Evolutionary conservation across 129 eudicot species (phyloP).

Genomic region (Escallonia herrerae): DNA sequence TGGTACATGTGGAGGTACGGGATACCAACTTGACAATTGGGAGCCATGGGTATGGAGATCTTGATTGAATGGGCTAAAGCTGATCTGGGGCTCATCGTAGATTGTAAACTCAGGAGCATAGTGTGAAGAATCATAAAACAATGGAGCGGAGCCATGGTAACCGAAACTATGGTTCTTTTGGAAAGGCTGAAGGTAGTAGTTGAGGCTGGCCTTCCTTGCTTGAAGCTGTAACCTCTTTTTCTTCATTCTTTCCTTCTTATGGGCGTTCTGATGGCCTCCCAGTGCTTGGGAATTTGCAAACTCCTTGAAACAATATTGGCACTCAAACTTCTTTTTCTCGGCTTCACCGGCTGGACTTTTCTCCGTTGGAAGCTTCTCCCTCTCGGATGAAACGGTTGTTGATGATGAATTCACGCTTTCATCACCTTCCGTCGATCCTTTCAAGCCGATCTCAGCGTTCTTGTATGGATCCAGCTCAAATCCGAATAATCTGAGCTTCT

Average conservation of each 20-base stretch:
- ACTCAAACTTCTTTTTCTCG: slow-evolving; percentile 46
- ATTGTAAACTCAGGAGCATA: slow-evolving; percentile 15
- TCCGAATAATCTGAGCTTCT: slow-evolving; percentile 73
- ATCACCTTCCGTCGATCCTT: slow-evolving; percentile 31
- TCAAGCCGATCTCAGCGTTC: slow-evolving; percentile 6
- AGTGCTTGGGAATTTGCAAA: slow-evolving; percentile 81
- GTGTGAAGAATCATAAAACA: slow-evolving; percentile 21
- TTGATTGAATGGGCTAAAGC: slow-evolving; percentile 33
- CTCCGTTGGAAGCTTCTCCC: slow-evolving; percentile 17
- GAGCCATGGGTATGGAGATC: slow-evolving; percentile 3
- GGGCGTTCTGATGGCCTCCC: slow-evolving; percentile 96
- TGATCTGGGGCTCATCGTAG: slow-evolving; percentile 31
- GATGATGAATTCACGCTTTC: slow-evolving; percentile 78
- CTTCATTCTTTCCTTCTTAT: slow-evolving; percentile 76
- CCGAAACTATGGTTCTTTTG: slow-evolving; percentile 17
- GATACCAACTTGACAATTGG: background rate
- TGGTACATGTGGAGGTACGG: slow-evolving; percentile 2
- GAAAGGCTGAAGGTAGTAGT: slow-evolving; percentile 48
- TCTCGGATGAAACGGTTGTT: slow-evolving; percentile 32
- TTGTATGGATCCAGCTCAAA: slow-evolving; percentile 40
- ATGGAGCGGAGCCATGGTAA: slow-evolving; percentile 24
- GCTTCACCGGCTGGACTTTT: slow-evolving; percentile 6
- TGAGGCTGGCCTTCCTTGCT: slow-evolving; percentile 53
- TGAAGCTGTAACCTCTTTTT: slow-evolving; percentile 68
- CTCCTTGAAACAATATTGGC: slow-evolving; percentile 62